Base-by-base conservation (phyloP, 768 basidiomycete genomes). In the Rhodotorula toruloides region DNA sequence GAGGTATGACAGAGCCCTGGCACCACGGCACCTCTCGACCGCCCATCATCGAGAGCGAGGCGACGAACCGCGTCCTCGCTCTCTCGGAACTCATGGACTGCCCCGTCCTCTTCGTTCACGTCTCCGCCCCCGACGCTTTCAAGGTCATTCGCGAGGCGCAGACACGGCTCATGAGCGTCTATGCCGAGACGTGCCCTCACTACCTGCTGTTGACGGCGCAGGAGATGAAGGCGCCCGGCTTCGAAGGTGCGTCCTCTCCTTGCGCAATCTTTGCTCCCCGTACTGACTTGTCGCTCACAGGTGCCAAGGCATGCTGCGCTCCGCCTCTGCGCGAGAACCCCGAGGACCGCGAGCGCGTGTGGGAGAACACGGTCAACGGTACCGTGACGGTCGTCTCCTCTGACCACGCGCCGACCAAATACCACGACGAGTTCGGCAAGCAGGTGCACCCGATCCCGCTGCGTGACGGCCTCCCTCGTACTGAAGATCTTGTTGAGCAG, bases 341-440 rank as follows among this genome's bases (percentile, higher is more conserved):
- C 7, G 44, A 47, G 17, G 77, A 77, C 55, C 66, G 67, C 17
- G 75, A 75, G 54, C 54, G 52, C 4, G 74, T 77, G n/a, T 77
- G 75, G 75, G 72, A 76, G 34, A 69, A 71, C 22, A 58, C 73
- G 21, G 53, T 67, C 46, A 76, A 76, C 59, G 76, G 74, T 4
- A 73, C 78, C 5, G 76, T 78, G 54, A 78, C 75, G 8, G 68
- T 76, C 21, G 67, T 76, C 48, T 78, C 77, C 5, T 74, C 73
- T 21, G 78, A 79, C 50, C 78, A 79, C 54, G 76, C 76, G 2
- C 77, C 78, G 10, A 73, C 67, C 57, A 75, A 74, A 55, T 79
- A 48, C 52, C 46, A 74, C 63, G 77, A 77, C 60, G 61, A 68
- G 34, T 50, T 50, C 47, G 78, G 77, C 14, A 78, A 78, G 72